Percentiles rank a stretch among this genome's conserved stretches.
Evolutionary conservation across 139 green algal species (phyloP).

Genomic region (Chlamydomonas sp.): DNA sequence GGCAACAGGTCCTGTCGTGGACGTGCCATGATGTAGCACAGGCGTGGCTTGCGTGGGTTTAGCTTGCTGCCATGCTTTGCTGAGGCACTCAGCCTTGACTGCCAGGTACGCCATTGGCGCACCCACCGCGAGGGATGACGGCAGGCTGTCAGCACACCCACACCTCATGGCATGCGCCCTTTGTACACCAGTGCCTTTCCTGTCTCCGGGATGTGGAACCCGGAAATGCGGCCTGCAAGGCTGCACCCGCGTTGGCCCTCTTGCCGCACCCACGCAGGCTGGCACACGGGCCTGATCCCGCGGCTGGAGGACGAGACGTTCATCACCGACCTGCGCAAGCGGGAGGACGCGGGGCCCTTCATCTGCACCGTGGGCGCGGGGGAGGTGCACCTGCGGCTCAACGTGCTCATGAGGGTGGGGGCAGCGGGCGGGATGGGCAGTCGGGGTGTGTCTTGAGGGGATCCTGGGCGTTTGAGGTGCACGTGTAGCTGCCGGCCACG

Average conservation of each 20-base stretch:
- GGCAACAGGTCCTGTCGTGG: background rate
- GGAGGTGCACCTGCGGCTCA: slow-evolving; percentile 36
- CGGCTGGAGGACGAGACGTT: slow-evolving; percentile 49
- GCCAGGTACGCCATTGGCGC: too few species aligned
- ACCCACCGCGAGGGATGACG: too few species aligned
- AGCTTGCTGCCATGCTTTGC: background rate
- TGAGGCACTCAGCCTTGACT: background rate
- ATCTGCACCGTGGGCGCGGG: slow-evolving; percentile 43
- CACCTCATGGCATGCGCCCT: background rate
- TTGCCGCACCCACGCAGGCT: slow-evolving; percentile 2
- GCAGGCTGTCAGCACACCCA: too few species aligned
- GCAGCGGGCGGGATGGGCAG: background rate
- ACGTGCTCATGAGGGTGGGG: slow-evolving; percentile 35
- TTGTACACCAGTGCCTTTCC: too few species aligned
- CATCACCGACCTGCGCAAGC: slow-evolving; percentile 34
- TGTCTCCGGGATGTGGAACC: too few species aligned
- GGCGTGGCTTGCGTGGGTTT: background rate
- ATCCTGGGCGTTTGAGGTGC: too few species aligned
- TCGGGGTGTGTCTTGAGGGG: background rate
- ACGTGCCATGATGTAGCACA: too few species aligned
- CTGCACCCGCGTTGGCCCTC: too few species aligned
- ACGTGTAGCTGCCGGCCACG: too few species aligned
- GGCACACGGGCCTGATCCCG: slow-evolving; percentile 37
- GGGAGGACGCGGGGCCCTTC: slow-evolving; percentile 39
- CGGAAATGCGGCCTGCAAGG: too few species aligned